Percentiles rank a stretch among this genome's conserved stretches.
phyloP scores from a whole-genome alignment of 352 stramenopile species.

The Phytophthora syringae region DNA sequence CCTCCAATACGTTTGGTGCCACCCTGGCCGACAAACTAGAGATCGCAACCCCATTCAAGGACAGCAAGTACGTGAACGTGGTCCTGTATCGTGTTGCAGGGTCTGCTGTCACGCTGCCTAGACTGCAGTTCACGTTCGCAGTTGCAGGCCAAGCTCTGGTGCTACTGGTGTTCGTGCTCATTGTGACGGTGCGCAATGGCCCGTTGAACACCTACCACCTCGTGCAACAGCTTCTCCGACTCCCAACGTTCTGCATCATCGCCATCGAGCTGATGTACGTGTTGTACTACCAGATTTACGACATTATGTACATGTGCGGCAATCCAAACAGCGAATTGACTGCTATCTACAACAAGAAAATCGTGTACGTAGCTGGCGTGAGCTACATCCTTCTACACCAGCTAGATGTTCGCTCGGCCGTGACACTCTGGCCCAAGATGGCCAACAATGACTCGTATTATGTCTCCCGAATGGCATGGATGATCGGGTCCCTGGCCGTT shows the following conservation, averaged over 20 bases:
- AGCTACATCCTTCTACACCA: slow-evolving; percentile 46
- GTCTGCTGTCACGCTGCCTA: slow-evolving; percentile 28
- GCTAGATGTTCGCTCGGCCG: slow-evolving; percentile 41
- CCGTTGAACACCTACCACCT: slow-evolving; percentile 38
- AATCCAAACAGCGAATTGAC: slow-evolving; percentile 22
- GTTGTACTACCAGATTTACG: slow-evolving; percentile 53
- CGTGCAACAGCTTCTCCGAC: slow-evolving; percentile 39
- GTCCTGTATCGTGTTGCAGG: slow-evolving; percentile 40
- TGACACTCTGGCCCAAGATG: slow-evolving; percentile 49
- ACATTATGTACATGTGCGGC: slow-evolving; percentile 34
- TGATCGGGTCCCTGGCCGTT: slow-evolving; percentile 32
- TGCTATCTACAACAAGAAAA: slow-evolving; percentile 39
- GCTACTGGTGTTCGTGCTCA: slow-evolving; percentile 41
- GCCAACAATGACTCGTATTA: slow-evolving; percentile 53
- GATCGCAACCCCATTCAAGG: slow-evolving; percentile 26
- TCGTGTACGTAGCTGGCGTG: slow-evolving; percentile 42
- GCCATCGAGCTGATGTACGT: slow-evolving; percentile 46
- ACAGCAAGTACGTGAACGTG: slow-evolving; percentile 34
- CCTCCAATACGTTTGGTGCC: slow-evolving; percentile 34
- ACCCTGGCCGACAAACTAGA: slow-evolving; percentile 43
- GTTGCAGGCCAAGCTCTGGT: slow-evolving; percentile 41
- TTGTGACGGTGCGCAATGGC: slow-evolving; percentile 33
- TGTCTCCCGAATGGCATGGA: slow-evolving; percentile 39
- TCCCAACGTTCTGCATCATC: slow-evolving; percentile 48
- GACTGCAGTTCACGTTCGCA: slow-evolving; percentile 46